phyloP scores from a whole-genome alignment of 2,329 filamentous ascomycete genomes.

The Talaromyces sp. region DNA sequence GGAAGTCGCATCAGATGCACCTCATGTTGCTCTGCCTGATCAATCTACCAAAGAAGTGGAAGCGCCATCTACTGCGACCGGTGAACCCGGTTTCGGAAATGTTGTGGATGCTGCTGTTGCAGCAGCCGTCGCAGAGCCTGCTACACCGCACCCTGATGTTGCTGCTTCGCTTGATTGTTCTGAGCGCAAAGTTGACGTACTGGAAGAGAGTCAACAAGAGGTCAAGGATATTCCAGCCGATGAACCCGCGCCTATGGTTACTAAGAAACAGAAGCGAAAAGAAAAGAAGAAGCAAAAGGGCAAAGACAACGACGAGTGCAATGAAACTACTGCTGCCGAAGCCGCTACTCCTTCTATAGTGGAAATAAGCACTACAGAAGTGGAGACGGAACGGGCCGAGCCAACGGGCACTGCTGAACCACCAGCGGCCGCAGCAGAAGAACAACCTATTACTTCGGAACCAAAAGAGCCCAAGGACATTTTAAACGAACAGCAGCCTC shows the following conservation, averaged over 20 bases:
- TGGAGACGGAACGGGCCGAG: constrained; percentile 8
- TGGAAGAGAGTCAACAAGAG: constrained; percentile 1
- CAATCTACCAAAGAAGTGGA: background rate
- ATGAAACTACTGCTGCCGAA: background rate
- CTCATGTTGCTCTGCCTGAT: background rate
- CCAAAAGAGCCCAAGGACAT: background rate
- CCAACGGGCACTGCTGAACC: background rate
- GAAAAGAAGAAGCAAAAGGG: constrained; percentile 15
- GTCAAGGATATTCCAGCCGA: constrained; percentile 7
- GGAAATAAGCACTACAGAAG: constrained; percentile 1
- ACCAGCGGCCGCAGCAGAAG: background rate
- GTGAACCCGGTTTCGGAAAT: constrained; percentile 1
- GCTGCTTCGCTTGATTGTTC: background rate
- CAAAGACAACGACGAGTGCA: constrained; percentile 7
- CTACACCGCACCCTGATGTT: background rate
- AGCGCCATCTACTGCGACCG: background rate
- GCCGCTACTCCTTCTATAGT: background rate
- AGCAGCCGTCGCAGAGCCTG: background rate
- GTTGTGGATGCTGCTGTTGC: constrained; percentile 12
- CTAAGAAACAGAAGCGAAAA: constrained; percentile 19
- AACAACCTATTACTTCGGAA: background rate
- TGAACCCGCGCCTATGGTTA: constrained; percentile 5
- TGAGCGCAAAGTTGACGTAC: background rate
- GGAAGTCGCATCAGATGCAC: constrained; percentile 5
- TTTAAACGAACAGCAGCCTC: background rate